Evolutionary conservation across 495 filamentous ascomycete species (phyloP).

Genomic region (Penicillium bialowiezense): DNA sequence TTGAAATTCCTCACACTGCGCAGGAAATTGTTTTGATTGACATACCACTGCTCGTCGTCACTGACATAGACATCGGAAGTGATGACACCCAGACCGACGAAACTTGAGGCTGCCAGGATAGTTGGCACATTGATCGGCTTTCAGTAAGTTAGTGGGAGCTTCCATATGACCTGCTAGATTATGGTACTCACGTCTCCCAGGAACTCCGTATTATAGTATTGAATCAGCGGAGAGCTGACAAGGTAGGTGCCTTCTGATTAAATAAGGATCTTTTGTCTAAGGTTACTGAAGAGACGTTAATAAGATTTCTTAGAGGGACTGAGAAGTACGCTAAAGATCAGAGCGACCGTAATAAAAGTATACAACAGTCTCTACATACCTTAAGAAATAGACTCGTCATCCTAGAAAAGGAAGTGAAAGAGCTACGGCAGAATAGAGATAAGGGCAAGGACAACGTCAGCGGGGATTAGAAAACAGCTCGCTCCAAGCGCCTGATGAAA

Average conservation of each 20-base stretch:
- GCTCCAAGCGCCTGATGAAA: too few relatives aligned
- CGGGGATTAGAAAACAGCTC: too few relatives aligned
- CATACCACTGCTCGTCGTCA: slow-evolving; percentile 23
- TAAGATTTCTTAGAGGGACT: too few relatives aligned
- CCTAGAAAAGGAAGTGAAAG: too few relatives aligned
- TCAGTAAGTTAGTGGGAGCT: neutral
- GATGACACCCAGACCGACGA: slow-evolving; percentile 47
- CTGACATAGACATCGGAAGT: slow-evolving; percentile 46
- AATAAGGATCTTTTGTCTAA: too few relatives aligned
- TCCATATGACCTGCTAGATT: neutral
- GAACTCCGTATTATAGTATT: slow-evolving; percentile 66
- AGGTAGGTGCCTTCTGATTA: slow-evolving; percentile 62
- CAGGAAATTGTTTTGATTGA: slow-evolving; percentile 36
- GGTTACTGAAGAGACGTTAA: too few relatives aligned
- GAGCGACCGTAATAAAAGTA: too few relatives aligned
- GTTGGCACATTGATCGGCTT: slow-evolving; percentile 36
- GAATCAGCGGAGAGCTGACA: slow-evolving; percentile 55
- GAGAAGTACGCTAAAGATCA: too few relatives aligned
- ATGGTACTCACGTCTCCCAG: slow-evolving; percentile 45
- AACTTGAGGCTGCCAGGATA: slow-evolving; percentile 38
- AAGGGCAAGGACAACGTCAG: too few relatives aligned
- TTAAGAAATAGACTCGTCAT: too few relatives aligned
- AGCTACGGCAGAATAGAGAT: too few relatives aligned
- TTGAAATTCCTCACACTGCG: slow-evolving; percentile 36
- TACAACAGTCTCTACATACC: too few relatives aligned